Evolutionary conservation across 1,284 basidiomycete genomes (phyloP).

Genomic region (Cystobasidium slooffiae): DNA sequence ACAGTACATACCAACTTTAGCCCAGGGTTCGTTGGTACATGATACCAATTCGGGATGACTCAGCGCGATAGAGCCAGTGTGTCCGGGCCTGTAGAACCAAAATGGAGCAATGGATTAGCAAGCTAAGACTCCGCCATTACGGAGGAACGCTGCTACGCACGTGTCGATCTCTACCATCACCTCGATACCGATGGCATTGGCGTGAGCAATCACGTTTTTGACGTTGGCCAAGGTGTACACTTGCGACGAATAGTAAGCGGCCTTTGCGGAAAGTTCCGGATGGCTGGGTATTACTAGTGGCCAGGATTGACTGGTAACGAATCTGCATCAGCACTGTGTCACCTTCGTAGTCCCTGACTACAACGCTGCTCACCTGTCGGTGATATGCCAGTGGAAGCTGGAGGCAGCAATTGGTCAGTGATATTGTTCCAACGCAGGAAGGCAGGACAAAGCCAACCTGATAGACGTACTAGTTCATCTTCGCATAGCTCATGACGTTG

Average conservation of each 20-base stretch:
- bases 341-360: neutral
- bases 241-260: constrained; percentile 67
- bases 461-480: constrained; percentile 61
- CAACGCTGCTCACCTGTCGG: constrained; percentile 54
- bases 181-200: constrained; percentile 75
- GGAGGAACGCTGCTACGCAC: constrained; percentile 18
- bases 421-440: neutral
- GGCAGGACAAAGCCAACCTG: constrained; percentile 45
- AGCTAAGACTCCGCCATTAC: neutral
- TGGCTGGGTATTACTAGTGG: constrained; percentile 64
- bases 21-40: constrained; percentile 62
- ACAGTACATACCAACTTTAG: neutral
- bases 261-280: constrained; percentile 64
- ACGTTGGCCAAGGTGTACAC: constrained; percentile 70
- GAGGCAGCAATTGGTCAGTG: neutral
- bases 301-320: constrained; percentile 62
- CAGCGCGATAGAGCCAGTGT: constrained; percentile 70
- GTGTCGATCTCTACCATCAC: constrained; percentile 63
- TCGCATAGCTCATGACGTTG: constrained; percentile 84
- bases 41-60: constrained; percentile 74
- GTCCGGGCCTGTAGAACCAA: constrained; percentile 76
- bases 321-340: constrained; percentile 39
- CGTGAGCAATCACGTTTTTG: constrained; percentile 69
- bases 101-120: neutral
- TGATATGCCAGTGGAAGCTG: constrained; percentile 80